Evolutionary conservation across 108 stramenopile genomes (phyloP).

Genomic region (Stephanodiscus triporus): DNA sequence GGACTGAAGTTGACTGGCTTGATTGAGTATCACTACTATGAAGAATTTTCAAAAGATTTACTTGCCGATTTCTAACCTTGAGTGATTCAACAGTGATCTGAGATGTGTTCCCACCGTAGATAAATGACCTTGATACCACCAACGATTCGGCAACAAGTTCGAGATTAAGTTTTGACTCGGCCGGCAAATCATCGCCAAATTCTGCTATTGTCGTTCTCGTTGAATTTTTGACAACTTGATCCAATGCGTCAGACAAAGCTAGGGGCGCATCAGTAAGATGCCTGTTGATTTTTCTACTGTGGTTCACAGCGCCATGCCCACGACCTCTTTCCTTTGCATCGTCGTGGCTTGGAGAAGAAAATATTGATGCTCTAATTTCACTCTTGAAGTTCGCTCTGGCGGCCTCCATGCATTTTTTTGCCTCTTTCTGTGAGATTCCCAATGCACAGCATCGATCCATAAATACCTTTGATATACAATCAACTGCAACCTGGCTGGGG

Average conservation of each 20-base stretch:
- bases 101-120: slow-evolving; percentile 9
- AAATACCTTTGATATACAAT: slow-evolving; percentile 63
- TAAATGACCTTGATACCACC: slow-evolving; percentile 7
- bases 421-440: slow-evolving; percentile 56
- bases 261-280: neutral
- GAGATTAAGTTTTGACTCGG: slow-evolving; percentile 10
- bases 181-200: slow-evolving; percentile 2
- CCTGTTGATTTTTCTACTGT: slow-evolving; percentile 12
- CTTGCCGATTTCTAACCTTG: slow-evolving; percentile 6
- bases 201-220: slow-evolving; percentile 17
- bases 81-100: slow-evolving; percentile 14
- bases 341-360: neutral
- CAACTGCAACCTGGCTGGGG: slow-evolving; percentile 62
- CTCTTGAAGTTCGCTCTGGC: slow-evolving; percentile 60
- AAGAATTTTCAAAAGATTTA: slow-evolving; percentile 20
- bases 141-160: slow-evolving; percentile 15
- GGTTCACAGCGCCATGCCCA: neutral
- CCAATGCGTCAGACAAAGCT: slow-evolving; percentile 28
- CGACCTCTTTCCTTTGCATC: neutral
- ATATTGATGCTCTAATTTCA: slow-evolving; percentile 26
- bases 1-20: neutral
- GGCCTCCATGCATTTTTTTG: slow-evolving; percentile 51
- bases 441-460: slow-evolving; percentile 57
- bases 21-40: neutral
- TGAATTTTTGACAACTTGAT: slow-evolving; percentile 14